Conservation (phyloP, 139 green algal species). For the Chlorella vulgaris region DNA sequence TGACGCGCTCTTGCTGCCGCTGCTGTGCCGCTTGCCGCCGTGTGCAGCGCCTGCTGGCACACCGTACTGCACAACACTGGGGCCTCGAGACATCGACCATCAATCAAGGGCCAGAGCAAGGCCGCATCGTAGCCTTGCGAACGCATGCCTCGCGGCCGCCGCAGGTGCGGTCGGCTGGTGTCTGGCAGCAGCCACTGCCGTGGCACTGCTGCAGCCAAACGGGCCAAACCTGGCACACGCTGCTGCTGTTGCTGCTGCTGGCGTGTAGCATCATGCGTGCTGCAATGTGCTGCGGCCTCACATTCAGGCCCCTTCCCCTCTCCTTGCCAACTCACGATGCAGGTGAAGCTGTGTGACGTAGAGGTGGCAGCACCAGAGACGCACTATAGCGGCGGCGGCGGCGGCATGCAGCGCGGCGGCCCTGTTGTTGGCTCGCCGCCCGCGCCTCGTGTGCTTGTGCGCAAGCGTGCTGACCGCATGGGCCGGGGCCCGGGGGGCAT, state of each 20-base stretch:
- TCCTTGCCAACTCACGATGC: no score
- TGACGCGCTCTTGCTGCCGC: not conserved
- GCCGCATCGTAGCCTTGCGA: slow-evolving; percentile 40
- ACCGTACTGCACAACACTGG: slow-evolving; percentile 60
- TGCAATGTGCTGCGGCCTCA: not conserved
- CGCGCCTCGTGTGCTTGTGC: slow-evolving; percentile 33
- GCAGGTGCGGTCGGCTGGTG: not conserved
- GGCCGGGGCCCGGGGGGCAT: not conserved
- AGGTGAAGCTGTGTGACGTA: slow-evolving; percentile 31
- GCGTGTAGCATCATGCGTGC: not conserved
- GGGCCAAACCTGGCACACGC: not conserved
- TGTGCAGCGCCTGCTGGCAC: slow-evolving; percentile 51
- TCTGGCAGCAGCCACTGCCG: no score
- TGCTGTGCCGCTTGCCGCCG: not conserved
- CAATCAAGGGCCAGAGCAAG: slow-evolving; percentile 45
- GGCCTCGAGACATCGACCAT: slow-evolving; percentile 56
- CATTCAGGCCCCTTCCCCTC: no score
- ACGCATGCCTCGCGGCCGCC: not conserved
- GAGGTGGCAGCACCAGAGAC: slow-evolving; percentile 10
- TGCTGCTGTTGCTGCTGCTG: not conserved
- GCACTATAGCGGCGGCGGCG: not conserved
- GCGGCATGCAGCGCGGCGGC: not conserved
- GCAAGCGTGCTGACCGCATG: slow-evolving; percentile 18
- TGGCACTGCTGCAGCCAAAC: no score
- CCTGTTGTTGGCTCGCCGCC: not conserved